Evolutionary conservation across 148 eudicot genomes (phyloP).

Genomic region (Selenicereus undatus): DNA sequence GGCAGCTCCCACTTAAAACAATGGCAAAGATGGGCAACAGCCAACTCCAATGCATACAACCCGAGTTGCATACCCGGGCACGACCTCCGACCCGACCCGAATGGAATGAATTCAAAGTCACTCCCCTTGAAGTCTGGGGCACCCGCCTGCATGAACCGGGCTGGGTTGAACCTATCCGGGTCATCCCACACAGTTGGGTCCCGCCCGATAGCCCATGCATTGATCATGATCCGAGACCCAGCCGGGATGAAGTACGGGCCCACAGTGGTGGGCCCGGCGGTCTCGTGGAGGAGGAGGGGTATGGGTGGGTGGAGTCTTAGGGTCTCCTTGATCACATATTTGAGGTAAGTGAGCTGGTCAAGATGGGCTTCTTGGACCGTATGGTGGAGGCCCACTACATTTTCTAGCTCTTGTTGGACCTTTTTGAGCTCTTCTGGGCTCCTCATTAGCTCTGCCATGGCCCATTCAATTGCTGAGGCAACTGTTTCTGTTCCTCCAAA

Average conservation of each 20-base stretch:
- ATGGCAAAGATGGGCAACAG: slow-evolving; percentile 52
- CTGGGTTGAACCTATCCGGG: slow-evolving; percentile 41
- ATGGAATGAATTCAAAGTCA: slow-evolving; percentile 60
- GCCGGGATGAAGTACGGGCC: slow-evolving; percentile 46
- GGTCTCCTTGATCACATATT: slow-evolving; percentile 47
- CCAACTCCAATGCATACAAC: slow-evolving; percentile 46
- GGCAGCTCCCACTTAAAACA: slow-evolving; percentile 61
- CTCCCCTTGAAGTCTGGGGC: slow-evolving; percentile 49
- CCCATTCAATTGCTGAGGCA: slow-evolving; percentile 71
- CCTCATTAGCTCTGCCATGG: slow-evolving; percentile 55
- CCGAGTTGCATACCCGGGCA: slow-evolving; percentile 77
- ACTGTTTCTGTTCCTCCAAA: slow-evolving; percentile 80
- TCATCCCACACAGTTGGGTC: slow-evolving; percentile 46
- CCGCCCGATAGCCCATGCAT: slow-evolving; percentile 47
- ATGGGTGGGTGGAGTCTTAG: slow-evolving; percentile 67
- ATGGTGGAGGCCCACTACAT: slow-evolving; percentile 42
- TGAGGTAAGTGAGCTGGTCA: slow-evolving; percentile 46
- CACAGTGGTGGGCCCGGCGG: slow-evolving; percentile 34
- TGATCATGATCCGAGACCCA: slow-evolving; percentile 49
- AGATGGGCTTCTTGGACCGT: slow-evolving; percentile 53
- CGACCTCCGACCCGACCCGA: slow-evolving; percentile 66
- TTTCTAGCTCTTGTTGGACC: slow-evolving; percentile 46
- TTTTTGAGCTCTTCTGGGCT: slow-evolving; percentile 49
- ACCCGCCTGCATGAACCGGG: slow-evolving; percentile 35
- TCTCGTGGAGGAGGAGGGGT: slow-evolving; percentile 57